phyloP scores from a whole-genome alignment of 768 basidiomycete species.

The Phlebiopsis gigantea region DNA sequence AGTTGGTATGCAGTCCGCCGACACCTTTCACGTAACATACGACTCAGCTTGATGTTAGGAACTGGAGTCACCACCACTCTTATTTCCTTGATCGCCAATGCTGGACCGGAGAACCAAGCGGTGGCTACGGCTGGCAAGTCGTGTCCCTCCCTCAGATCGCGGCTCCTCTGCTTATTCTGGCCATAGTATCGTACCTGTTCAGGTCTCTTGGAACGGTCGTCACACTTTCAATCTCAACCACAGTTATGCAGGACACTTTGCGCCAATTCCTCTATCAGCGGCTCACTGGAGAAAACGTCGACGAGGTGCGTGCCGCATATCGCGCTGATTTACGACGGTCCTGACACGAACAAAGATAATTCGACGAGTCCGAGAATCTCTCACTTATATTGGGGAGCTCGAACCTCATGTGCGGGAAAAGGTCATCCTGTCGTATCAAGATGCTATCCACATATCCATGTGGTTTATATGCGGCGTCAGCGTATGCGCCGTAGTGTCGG shows the following conservation, averaged over 20 bases:
- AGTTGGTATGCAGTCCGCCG: conserved; percentile 13
- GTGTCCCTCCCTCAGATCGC: background rate
- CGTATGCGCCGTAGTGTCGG: conserved; percentile 35
- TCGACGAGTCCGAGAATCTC: conserved; percentile 28
- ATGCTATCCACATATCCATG: conserved; percentile 44
- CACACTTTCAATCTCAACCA: conserved; percentile 51
- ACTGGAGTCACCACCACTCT: conserved; percentile 50
- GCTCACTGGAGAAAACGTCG: conserved; percentile 36
- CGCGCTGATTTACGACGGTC: background rate
- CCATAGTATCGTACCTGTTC: conserved; percentile 58
- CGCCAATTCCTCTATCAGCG: conserved; percentile 36
- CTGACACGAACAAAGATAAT: conserved; percentile 22
- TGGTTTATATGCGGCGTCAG: conserved; percentile 42
- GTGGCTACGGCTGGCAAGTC: conserved; percentile 55
- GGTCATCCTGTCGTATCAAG: conserved; percentile 28
- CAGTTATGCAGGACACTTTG: conserved; percentile 48
- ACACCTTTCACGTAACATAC: background rate
- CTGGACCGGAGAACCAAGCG: conserved; percentile 55
- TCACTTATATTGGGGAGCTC: conserved; percentile 28
- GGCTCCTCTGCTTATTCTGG: background rate
- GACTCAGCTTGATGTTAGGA: conserved; percentile 29
- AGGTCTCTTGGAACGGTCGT: conserved; percentile 57
- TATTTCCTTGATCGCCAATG: conserved; percentile 58
- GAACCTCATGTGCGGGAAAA: conserved; percentile 22
- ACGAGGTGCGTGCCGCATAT: conserved; percentile 44